Conservation (phyloP, 2,329 filamentous ascomycete species). For the Fusarium sp. region DNA sequence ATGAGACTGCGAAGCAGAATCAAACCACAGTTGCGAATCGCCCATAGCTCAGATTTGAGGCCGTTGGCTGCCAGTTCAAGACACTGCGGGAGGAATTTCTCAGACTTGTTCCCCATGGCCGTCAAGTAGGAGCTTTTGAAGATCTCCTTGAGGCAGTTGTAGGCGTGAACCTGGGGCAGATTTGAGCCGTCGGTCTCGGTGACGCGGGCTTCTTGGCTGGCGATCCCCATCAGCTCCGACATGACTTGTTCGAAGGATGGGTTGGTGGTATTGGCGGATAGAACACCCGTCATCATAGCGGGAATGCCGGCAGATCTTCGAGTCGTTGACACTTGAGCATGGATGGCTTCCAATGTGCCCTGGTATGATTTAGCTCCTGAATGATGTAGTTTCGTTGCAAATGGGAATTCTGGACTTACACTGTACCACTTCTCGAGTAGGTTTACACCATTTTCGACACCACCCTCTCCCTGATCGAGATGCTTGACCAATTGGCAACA, state of each 20-base stretch:
- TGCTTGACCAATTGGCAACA: slow-evolving; percentile 76
- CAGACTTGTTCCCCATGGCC: slow-evolving; percentile 74
- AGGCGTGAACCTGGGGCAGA: slow-evolving; percentile 89
- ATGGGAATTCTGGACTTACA: slow-evolving; percentile 50
- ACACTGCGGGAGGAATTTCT: slow-evolving; percentile 75
- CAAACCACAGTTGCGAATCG: slow-evolving; percentile 90
- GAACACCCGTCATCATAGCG: slow-evolving; percentile 81
- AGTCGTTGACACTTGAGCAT: slow-evolving; percentile 81
- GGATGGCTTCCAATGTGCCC: slow-evolving; percentile 75
- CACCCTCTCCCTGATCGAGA: slow-evolving; percentile 46
- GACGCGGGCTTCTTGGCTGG: slow-evolving; percentile 60
- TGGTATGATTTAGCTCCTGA: slow-evolving; percentile 44
- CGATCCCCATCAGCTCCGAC: slow-evolving; percentile 67
- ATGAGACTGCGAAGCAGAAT: slow-evolving; percentile 89
- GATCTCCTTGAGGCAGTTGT: slow-evolving; percentile 92
- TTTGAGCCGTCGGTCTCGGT: slow-evolving; percentile 70
- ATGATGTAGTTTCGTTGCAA: not conserved
- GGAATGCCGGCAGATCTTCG: slow-evolving; percentile 92
- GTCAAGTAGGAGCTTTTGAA: slow-evolving; percentile 84
- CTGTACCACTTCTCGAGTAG: slow-evolving; percentile 76
- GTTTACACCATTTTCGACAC: slow-evolving; percentile 45
- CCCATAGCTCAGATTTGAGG: slow-evolving; percentile 86
- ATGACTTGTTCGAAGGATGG: slow-evolving; percentile 74
- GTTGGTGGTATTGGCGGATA: slow-evolving; percentile 69
- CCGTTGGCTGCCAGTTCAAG: slow-evolving; percentile 83